Percentiles rank a stretch among this genome's conserved stretches.
These are phyloP conservation scores for Polygonum maritimum DNA, from an alignment of 148 eudicot genomes.

Conservation along the genomic window DNA sequence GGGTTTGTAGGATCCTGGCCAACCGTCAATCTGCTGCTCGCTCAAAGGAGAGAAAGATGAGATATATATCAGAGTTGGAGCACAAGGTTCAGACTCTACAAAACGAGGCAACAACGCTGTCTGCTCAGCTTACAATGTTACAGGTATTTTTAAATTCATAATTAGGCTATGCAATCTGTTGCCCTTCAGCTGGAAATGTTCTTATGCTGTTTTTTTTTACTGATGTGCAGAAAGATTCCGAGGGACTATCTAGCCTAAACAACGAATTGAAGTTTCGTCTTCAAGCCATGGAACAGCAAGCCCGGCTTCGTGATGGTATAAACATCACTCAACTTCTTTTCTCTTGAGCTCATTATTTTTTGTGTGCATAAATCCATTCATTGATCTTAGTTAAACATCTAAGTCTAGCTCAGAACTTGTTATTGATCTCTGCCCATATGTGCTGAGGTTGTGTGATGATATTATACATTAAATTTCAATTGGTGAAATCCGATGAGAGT, in stretches of 20 bases:
- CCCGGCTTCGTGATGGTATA: constrained; percentile 93
- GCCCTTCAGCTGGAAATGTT: background rate
- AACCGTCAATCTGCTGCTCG: constrained; percentile 54
- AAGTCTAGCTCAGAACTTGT: background rate
- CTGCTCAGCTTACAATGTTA: constrained; percentile 32
- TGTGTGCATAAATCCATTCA: background rate
- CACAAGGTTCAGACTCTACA: constrained; percentile 43
- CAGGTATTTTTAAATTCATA: constrained; percentile 21
- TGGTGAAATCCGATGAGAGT: too few species aligned
- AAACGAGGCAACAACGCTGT: constrained; percentile 34
- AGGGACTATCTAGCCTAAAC: constrained; percentile 33
- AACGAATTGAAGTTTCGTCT: constrained; percentile 88
- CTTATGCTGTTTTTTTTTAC: background rate
- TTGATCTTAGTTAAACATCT: background rate
- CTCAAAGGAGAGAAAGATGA: constrained; percentile 39
- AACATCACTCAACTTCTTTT: constrained; percentile 1
- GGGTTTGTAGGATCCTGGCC: constrained; percentile 34
- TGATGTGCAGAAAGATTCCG: constrained; percentile 19
- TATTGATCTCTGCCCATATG: background rate
- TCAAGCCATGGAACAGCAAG: constrained; percentile 98
- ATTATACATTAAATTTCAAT: too few species aligned
- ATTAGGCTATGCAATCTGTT: background rate
- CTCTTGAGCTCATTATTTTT: too few species aligned
- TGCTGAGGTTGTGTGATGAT: too few species aligned
- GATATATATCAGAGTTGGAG: constrained; percentile 43